Conservation (phyloP, 1,284 basidiomycete species). For the Sparassis latifolia region DNA sequence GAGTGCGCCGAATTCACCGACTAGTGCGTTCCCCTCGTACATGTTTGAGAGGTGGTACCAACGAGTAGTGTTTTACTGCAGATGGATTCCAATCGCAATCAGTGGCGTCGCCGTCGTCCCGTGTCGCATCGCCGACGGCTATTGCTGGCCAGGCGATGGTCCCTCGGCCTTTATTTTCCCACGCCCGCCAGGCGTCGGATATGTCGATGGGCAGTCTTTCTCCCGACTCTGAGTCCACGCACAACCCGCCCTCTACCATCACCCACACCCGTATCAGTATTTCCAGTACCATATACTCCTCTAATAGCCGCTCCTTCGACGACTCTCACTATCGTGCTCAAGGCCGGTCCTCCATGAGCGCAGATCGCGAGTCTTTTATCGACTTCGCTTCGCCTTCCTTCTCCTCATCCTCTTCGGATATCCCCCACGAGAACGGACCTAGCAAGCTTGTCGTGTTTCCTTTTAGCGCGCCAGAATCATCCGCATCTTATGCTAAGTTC, state of each 20-base stretch:
- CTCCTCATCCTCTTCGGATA: slow-evolving; percentile 17
- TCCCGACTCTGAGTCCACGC: slow-evolving; percentile 6
- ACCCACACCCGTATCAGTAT: slow-evolving; percentile 37
- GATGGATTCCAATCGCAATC: no score
- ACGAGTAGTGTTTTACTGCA: neutral
- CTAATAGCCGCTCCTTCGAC: slow-evolving; percentile 19
- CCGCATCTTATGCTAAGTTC: slow-evolving; percentile 5
- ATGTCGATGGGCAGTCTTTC: slow-evolving; percentile 4
- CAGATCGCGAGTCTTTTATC: slow-evolving; percentile 47
- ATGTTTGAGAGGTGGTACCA: neutral
- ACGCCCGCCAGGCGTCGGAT: slow-evolving; percentile 18
- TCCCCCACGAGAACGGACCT: slow-evolving; percentile 3
- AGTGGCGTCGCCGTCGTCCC: neutral
- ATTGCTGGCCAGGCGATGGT: neutral
- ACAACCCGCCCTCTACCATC: slow-evolving; percentile 30
- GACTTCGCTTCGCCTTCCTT: slow-evolving; percentile 42
- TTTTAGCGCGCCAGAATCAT: slow-evolving; percentile 5
- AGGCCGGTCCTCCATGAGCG: slow-evolving; percentile 18
- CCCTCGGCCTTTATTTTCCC: slow-evolving; percentile 16
- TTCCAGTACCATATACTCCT: slow-evolving; percentile 38
- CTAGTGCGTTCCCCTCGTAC: neutral
- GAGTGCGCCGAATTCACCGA: slow-evolving; percentile 8
- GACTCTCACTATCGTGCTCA: slow-evolving; percentile 7
- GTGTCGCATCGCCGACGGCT: neutral
- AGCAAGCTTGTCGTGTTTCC: slow-evolving; percentile 1